These are phyloP conservation scores for Salix caprea DNA, from an alignment of 345 rosid species.

Conservation along the genomic window DNA sequence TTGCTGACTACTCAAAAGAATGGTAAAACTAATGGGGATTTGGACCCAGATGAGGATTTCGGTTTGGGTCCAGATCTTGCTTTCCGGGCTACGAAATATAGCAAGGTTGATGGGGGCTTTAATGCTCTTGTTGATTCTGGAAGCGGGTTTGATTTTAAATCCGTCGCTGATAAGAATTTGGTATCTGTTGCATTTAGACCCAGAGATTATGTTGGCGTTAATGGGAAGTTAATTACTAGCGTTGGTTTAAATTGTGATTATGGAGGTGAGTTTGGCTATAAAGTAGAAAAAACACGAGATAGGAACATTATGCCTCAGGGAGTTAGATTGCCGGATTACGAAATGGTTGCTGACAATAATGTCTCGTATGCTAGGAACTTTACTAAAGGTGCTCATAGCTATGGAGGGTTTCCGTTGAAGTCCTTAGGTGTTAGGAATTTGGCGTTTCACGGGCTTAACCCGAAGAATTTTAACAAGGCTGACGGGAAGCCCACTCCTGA, in stretches of 20 bases:
- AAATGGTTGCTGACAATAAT: conserved; percentile 14
- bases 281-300: conserved; percentile 9
- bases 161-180: conserved; percentile 11
- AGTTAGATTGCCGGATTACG: conserved; percentile 24
- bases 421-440: conserved; percentile 36
- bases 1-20: neutral
- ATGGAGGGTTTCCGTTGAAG: conserved; percentile 45
- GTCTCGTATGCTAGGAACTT: neutral
- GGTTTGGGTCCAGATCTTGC: conserved; percentile 16
- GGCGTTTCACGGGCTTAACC: conserved; percentile 10
- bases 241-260: neutral
- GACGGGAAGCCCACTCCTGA: conserved; percentile 3
- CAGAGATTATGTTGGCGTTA: neutral
- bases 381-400: conserved; percentile 11
- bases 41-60: neutral
- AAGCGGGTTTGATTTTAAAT: conserved; percentile 28
- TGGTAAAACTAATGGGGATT: neutral
- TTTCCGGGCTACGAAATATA: conserved; percentile 30
- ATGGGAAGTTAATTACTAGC: conserved; percentile 5
- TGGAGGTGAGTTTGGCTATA: neutral
- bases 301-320: conserved; percentile 15
- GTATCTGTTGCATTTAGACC: conserved; percentile 18
- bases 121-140: conserved; percentile 30
- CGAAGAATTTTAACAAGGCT: neutral
- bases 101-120: conserved; percentile 31